Evolutionary conservation across 2,329 filamentous ascomycete species (phyloP).

Genomic region (Pseudogymnoascus sp.): DNA sequence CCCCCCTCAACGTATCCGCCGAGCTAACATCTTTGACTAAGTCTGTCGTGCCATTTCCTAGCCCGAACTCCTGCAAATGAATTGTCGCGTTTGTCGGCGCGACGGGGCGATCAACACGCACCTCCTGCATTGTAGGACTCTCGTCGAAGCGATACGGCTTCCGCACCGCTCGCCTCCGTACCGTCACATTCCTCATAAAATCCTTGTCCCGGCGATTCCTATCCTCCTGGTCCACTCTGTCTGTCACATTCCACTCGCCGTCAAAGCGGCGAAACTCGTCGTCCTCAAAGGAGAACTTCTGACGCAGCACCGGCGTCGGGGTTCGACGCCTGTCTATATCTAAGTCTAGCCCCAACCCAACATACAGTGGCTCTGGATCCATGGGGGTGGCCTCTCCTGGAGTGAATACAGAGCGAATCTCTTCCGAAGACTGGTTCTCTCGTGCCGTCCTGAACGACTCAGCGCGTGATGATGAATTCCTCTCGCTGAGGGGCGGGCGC

Average conservation of each 20-base stretch:
- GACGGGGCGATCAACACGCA: slow-evolving; percentile 39
- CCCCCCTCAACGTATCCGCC: not conserved
- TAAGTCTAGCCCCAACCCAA: slow-evolving; percentile 28
- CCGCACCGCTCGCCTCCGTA: slow-evolving; percentile 35
- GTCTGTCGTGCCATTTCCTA: slow-evolving; percentile 37
- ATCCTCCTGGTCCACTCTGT: slow-evolving; percentile 26
- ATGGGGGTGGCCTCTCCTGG: slow-evolving; percentile 10
- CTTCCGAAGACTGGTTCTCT: slow-evolving; percentile 56
- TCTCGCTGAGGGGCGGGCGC: slow-evolving; percentile 41
- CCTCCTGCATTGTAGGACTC: slow-evolving; percentile 29
- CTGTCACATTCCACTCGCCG: slow-evolving; percentile 43
- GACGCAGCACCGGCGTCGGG: slow-evolving; percentile 13
- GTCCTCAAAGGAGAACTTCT: slow-evolving; percentile 7
- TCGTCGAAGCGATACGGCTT: slow-evolving; percentile 17
- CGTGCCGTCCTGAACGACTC: slow-evolving; percentile 55
- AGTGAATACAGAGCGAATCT: slow-evolving; percentile 31
- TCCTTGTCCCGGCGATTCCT: slow-evolving; percentile 39
- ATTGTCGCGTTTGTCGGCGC: slow-evolving; percentile 44
- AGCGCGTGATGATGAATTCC: slow-evolving; percentile 28
- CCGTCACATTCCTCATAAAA: slow-evolving; percentile 43
- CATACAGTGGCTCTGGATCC: slow-evolving; percentile 19
- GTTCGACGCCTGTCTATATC: slow-evolving; percentile 29
- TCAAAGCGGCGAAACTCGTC: slow-evolving; percentile 35
- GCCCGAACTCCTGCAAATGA: slow-evolving; percentile 33
- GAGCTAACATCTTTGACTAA: not conserved